Evolutionary conservation across 2,329 filamentous ascomycete genomes (phyloP).

Genomic region (Sphaerulina musiva): DNA sequence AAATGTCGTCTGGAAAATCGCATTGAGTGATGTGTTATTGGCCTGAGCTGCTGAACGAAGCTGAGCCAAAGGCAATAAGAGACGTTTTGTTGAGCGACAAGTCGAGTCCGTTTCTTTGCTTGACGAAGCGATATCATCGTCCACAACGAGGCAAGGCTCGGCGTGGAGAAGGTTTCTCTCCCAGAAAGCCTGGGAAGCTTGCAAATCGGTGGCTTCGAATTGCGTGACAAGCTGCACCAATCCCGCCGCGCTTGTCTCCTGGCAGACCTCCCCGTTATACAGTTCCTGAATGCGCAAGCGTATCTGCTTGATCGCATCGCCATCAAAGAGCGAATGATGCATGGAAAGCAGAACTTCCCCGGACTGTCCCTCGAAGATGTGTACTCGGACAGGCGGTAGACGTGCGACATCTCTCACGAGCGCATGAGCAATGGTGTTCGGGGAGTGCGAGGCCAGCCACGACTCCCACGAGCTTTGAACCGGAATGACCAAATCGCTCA

Average conservation of each 20-base stretch:
- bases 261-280: background rate
- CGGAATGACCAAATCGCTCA: background rate
- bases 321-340: background rate
- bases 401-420: background rate
- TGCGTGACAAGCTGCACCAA: background rate
- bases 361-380: background rate
- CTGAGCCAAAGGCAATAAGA: background rate
- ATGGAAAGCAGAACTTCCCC: background rate
- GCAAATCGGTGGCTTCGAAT: background rate
- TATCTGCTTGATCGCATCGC: background rate
- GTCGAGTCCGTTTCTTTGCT: background rate
- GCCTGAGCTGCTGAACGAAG: background rate
- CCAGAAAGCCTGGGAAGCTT: background rate
- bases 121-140: background rate
- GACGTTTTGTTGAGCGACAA: background rate
- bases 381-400: background rate
- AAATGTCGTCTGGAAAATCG: background rate
- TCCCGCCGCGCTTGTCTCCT: background rate
- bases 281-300: background rate
- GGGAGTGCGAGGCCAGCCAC: background rate
- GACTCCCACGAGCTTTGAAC: background rate
- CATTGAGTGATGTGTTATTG: background rate
- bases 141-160: background rate
- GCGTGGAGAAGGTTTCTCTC: background rate
- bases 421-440: background rate